Base-by-base conservation (phyloP, 495 filamentous ascomycete genomes). In the Hypomontagnella monticulosa region DNA sequence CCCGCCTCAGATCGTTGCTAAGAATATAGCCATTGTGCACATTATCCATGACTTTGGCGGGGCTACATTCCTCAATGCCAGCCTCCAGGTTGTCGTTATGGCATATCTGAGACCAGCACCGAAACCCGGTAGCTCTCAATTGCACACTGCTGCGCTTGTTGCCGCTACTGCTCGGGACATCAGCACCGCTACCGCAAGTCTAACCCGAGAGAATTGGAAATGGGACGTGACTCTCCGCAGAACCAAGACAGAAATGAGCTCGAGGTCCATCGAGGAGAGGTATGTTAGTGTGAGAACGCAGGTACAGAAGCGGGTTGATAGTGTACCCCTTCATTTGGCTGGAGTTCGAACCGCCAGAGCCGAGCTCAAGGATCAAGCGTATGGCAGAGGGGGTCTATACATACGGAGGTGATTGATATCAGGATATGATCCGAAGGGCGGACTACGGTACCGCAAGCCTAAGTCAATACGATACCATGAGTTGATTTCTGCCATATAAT, bases 131-230 rank as follows among this genome's bases (percentile, higher is more conserved):
- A 73, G 69, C 37, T 76, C 67, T 4, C 73, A 71, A 16, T 71
- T 75, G 0, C 70, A 60, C 4, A 27, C 2, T 27, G 77, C 84
- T 38, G 79, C 78, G 0, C 70, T 75, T 2, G 51, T 83, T 4
- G 67, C 83, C 0, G 63, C 78, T 0, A 77, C 84, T 14, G 70
- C 76, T 1, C 80, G 78, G 33, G 87, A 90, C 64, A 79, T 80
- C 4, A 74, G 77, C 1, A 69, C 80, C 7, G 74, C 82, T 1
- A 74, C 84, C 34, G 74, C 78, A 3, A 84, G 84, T 30, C 73
- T 90, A n/a, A 78, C 70, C 4, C 76, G 87, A 44, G 79, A 79
- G 9, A 77, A 79, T 4, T 89, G 87, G 88, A 73, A 63, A 0
- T 76, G 82, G 0, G 80, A 86, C 0, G 48, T 58, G 32, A 69